Percentiles rank a stretch among this genome's conserved stretches.
These are phyloP conservation scores for Apiospora rasikravindrae DNA, from an alignment of 2,329 filamentous ascomycete genomes.

Conservation along the genomic window DNA sequence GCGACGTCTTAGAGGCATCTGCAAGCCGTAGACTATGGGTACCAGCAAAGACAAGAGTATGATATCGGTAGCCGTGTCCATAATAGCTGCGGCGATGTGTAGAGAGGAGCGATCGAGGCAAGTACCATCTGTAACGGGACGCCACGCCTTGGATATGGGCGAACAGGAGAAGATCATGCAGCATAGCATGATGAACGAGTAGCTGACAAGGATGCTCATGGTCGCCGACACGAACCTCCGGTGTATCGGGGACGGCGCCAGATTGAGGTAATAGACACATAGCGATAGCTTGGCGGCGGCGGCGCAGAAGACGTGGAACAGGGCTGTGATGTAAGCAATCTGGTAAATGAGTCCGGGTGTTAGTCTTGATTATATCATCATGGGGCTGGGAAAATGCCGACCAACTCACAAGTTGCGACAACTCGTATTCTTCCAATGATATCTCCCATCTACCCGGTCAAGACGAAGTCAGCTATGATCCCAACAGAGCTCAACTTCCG, in stretches of 20 bases:
- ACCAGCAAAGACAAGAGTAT: not conserved
- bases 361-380: not conserved
- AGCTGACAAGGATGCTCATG: not conserved
- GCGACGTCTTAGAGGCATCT: not conserved
- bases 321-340: not conserved
- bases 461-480: not conserved
- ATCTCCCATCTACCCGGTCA: not conserved
- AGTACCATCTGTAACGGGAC: not conserved
- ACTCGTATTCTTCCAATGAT: not conserved
- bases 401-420: not conserved
- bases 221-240: not conserved
- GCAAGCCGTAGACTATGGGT: not conserved
- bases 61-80: not conserved
- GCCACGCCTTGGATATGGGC: not conserved
- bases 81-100: not conserved
- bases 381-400: not conserved
- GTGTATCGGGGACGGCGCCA: not conserved
- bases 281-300: not conserved
- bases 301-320: not conserved
- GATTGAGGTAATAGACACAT: not conserved
- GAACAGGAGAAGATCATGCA: not conserved
- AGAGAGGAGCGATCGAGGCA: not conserved
- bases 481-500: not conserved
- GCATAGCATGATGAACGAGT: not conserved
- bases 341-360: not conserved